A percentile compares a stretch with the other conserved stretches of the same genome.
Conservation (phyloP, 148 eudicot species). For the Persicaria maculosa region DNA sequence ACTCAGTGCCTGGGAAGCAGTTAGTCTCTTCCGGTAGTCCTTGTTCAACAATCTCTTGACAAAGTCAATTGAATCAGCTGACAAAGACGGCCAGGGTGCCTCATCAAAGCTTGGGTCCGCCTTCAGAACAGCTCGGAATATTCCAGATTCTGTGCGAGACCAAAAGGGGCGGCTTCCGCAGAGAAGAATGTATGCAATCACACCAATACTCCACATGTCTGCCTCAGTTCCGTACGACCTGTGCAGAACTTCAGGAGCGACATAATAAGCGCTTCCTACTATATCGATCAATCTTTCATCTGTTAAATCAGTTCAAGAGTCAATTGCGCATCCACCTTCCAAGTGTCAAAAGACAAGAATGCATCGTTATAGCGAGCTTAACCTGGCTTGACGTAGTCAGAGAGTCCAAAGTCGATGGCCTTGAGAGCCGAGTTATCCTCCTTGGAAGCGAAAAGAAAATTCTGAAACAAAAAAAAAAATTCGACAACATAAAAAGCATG, state of each 20-base stretch:
- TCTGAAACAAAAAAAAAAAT: conserved; percentile 43
- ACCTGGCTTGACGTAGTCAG: conserved; percentile 98
- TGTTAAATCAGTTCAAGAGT: conserved; percentile 23
- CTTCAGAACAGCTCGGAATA: conserved; percentile 41
- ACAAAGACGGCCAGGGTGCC: conserved; percentile 42
- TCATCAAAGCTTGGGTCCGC: conserved; percentile 46
- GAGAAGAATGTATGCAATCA: conserved; percentile 73
- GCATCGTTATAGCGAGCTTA: conserved; percentile 12
- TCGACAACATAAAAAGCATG: neutral
- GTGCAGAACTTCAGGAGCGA: conserved; percentile 95
- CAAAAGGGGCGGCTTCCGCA: conserved; percentile 55
- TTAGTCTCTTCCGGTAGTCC: conserved; percentile 38
- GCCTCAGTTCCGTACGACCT: conserved; percentile 96
- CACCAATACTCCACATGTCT: conserved; percentile 99
- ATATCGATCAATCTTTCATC: conserved; percentile 94
- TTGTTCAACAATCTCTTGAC: conserved; percentile 39
- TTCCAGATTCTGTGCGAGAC: conserved; percentile 52
- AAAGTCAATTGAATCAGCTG: conserved; percentile 39
- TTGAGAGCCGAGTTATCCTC: conserved; percentile 73
- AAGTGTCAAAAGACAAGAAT: neutral
- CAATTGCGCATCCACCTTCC: neutral
- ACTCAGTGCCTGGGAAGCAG: conserved; percentile 44
- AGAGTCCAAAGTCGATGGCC: conserved; percentile 95
- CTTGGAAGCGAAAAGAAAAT: conserved; percentile 74
- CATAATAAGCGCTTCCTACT: conserved; percentile 96